Evolutionary conservation across 108 stramenopile genomes (phyloP).

Genomic region (Aurantiochytrium sp.): DNA sequence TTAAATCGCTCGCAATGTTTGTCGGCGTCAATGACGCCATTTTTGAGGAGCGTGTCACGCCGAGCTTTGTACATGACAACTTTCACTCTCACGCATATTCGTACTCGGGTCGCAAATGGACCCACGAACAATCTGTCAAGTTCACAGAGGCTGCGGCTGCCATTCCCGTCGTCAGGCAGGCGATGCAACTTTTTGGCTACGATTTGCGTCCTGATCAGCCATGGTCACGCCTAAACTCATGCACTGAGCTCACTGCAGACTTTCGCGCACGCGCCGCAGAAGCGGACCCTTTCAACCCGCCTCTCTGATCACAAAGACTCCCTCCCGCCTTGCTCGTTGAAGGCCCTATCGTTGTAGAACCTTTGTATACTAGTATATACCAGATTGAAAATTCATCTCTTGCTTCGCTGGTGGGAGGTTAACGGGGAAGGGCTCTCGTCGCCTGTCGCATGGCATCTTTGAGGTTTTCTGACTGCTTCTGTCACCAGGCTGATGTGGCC

Average conservation of each 20-base stretch:
- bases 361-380: too few species aligned
- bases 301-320: too few species aligned
- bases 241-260: neutral
- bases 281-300: too few species aligned
- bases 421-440: too few species aligned
- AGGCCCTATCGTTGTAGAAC: too few species aligned
- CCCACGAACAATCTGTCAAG: neutral
- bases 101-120: neutral
- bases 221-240: neutral
- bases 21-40: neutral
- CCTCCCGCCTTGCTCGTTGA: too few species aligned
- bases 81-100: neutral
- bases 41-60: neutral
- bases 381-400: too few species aligned
- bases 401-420: too few species aligned
- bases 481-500: too few species aligned
- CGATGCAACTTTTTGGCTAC: neutral
- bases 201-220: neutral
- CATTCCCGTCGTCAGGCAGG: neutral
- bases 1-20: neutral
- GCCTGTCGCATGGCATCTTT: too few species aligned
- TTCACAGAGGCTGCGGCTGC: neutral
- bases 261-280: too few species aligned
- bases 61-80: neutral
- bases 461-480: too few species aligned